A percentile compares a stretch with the other conserved stretches of the same genome.
These are phyloP conservation scores for Tausonia pullulans DNA, from an alignment of 1,284 basidiomycete genomes.

Conservation along the genomic window DNA sequence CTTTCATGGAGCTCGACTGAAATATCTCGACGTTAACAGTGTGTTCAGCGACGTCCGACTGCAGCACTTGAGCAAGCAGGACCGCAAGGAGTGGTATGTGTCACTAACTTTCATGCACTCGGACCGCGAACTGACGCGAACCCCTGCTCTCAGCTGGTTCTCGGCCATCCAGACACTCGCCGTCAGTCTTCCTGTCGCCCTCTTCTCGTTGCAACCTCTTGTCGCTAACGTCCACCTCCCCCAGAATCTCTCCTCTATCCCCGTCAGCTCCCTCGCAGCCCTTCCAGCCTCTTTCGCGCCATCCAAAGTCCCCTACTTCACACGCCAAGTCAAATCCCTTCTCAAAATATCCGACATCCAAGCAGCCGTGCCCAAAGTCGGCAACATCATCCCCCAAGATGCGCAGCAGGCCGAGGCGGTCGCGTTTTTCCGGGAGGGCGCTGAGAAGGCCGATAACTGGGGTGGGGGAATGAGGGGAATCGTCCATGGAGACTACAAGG, in stretches of 20 bases:
- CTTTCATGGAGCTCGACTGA: no score
- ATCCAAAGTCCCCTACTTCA: slow-evolving; percentile 59
- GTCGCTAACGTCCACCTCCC: background rate
- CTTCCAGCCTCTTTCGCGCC: slow-evolving; percentile 65
- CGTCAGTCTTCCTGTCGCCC: slow-evolving; percentile 23
- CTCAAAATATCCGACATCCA: slow-evolving; percentile 57
- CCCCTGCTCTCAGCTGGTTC: slow-evolving; percentile 48
- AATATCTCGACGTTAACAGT: no score
- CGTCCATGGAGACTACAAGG: slow-evolving; percentile 38
- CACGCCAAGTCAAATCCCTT: slow-evolving; percentile 80
- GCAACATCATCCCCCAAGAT: slow-evolving; percentile 43
- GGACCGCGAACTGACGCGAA: no score
- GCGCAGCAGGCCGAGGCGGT: slow-evolving; percentile 21
- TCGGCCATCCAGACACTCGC: slow-evolving; percentile 63
- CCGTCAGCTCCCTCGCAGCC: slow-evolving; percentile 49
- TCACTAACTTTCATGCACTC: no score
- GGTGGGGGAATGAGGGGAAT: slow-evolving; percentile 56
- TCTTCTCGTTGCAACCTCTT: background rate
- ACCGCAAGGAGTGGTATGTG: slow-evolving; percentile 58
- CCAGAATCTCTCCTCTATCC: slow-evolving; percentile 47
- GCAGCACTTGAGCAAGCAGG: slow-evolving; percentile 50
- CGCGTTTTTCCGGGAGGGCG: slow-evolving; percentile 39
- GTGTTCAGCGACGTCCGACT: slow-evolving; percentile 81
- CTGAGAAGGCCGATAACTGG: slow-evolving; percentile 63
- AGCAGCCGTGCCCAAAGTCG: slow-evolving; percentile 37